phyloP scores from a whole-genome alignment of 345 rosid species.

The Kandelia obovata region DNA sequence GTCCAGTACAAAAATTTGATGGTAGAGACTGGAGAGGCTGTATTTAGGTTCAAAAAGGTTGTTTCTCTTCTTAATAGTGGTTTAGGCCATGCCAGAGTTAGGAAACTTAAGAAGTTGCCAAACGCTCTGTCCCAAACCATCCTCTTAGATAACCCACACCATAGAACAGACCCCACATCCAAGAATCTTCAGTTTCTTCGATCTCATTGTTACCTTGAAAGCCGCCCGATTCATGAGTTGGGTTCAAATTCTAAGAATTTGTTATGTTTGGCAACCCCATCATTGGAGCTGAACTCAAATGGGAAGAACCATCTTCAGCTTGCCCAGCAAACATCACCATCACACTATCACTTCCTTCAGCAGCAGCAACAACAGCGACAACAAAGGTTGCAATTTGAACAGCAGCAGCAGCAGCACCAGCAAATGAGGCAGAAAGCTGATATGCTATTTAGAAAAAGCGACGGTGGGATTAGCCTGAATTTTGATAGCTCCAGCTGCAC shows the following conservation, averaged over 20 bases:
- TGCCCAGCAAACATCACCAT: conserved; percentile 40
- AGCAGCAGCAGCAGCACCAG: conserved; percentile 42
- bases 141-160: conserved; percentile 52
- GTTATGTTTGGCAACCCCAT: conserved; percentile 44
- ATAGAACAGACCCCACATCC: conserved; percentile 34
- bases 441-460: conserved; percentile 60
- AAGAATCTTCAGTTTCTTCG: conserved; percentile 41
- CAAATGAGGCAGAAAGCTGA: conserved; percentile 72
- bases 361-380: conserved; percentile 49
- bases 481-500: conserved; percentile 78
- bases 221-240: conserved; percentile 36
- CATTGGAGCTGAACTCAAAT: conserved; percentile 52
- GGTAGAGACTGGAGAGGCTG: conserved; percentile 79
- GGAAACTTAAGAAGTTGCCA: conserved; percentile 58
- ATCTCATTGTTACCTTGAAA: conserved; percentile 37
- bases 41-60: conserved; percentile 81
- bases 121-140: conserved; percentile 47
- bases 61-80: conserved; percentile 59
- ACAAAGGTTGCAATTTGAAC: conserved; percentile 46
- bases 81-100: conserved; percentile 93
- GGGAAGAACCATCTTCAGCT: conserved; percentile 52
- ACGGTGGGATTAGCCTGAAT: conserved; percentile 58
- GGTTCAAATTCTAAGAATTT: conserved; percentile 51
- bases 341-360: conserved; percentile 43
- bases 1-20: conserved; percentile 52